A percentile compares a stretch with the other conserved stretches of the same genome.
phyloP scores from a whole-genome alignment of 2,329 filamentous ascomycete genomes.

The Bimuria novae-zelandiae region DNA sequence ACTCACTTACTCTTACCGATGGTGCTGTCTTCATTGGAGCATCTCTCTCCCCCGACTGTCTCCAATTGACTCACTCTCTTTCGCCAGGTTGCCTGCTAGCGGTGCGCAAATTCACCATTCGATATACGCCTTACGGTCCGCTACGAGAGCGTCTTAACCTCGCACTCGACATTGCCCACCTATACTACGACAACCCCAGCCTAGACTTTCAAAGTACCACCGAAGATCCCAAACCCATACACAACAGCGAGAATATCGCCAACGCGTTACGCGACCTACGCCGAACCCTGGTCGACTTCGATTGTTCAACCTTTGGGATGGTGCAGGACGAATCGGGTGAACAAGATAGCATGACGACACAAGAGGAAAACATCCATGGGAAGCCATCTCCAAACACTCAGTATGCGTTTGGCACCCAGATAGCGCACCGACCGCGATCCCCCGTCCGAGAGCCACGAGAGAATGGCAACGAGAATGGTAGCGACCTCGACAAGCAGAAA shows the following conservation, averaged over 20 bases:
- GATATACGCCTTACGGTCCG: constrained; percentile 34
- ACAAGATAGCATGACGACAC: constrained; percentile 13
- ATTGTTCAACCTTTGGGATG: constrained; percentile 23
- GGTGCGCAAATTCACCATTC: constrained; percentile 30
- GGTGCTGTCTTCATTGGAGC: constrained; percentile 25
- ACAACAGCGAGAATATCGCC: constrained; percentile 10
- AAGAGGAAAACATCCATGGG: background rate
- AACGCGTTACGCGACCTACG: constrained; percentile 15
- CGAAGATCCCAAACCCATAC: constrained; percentile 9
- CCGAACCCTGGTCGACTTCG: constrained; percentile 16
- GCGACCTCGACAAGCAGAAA: background rate
- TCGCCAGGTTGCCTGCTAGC: constrained; percentile 11
- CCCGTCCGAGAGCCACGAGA: too few species aligned
- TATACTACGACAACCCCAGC: constrained; percentile 20
- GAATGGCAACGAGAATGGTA: background rate
- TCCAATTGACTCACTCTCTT: constrained; percentile 6
- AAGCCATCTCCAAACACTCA: constrained; percentile 21
- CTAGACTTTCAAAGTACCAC: background rate
- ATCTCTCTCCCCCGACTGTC: constrained; percentile 18
- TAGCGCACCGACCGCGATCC: constrained; percentile 11
- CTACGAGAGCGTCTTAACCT: constrained; percentile 24
- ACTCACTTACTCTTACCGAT: constrained; percentile 36
- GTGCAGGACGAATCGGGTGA: background rate
- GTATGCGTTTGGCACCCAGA: constrained; percentile 28
- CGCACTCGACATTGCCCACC: constrained; percentile 18